phyloP scores from a whole-genome alignment of 495 filamentous ascomycete species.

The Neurospora sp. region DNA sequence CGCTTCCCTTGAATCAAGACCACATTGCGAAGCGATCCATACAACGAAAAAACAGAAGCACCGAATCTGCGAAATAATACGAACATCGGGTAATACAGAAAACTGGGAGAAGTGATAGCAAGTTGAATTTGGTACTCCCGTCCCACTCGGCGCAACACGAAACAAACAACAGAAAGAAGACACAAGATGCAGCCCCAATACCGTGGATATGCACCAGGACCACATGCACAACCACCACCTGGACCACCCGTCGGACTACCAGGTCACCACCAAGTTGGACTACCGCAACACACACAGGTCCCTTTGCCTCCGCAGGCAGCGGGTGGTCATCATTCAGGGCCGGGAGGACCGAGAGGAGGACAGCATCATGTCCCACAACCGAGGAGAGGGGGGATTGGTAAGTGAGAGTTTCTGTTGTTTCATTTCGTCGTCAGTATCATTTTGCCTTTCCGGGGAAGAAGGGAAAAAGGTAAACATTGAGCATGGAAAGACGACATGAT shows the following conservation, averaged over 20 bases:
- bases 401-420: conserved; percentile 14
- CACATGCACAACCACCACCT: not conserved
- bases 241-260: not conserved
- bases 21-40: not conserved
- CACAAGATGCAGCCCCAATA: conserved; percentile 35
- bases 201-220: conserved; percentile 31
- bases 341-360: not conserved
- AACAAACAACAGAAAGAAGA: too few species aligned
- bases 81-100: not conserved
- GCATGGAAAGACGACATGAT: not conserved
- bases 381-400: conserved; percentile 38
- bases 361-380: conserved; percentile 27
- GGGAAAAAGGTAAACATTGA: not conserved
- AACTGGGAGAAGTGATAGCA: not conserved
- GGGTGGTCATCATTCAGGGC: conserved; percentile 14
- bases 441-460: not conserved
- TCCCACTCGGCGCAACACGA: too few species aligned
- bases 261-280: not conserved
- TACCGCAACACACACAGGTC: conserved; percentile 19
- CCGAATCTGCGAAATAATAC: not conserved
- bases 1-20: not conserved
- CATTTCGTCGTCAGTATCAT: not conserved
- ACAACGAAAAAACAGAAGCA: not conserved
- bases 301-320: conserved; percentile 14
- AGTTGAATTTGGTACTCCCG: not conserved